Base-by-base conservation (phyloP, 208 protist species). In the Acanthamoeba royreba region DNA sequence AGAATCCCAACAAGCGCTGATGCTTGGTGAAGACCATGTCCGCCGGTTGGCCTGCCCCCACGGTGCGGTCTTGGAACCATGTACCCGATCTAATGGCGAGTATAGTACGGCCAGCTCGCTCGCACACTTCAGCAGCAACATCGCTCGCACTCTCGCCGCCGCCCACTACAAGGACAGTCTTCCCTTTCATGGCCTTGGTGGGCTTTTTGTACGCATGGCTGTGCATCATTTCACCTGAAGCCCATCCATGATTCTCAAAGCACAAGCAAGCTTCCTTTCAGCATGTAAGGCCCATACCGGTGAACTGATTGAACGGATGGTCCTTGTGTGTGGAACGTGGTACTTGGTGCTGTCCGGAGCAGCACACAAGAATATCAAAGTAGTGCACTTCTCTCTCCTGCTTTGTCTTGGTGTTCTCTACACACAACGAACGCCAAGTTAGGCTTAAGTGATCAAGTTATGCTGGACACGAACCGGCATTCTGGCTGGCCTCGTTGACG, bases 1-100 rank as follows among this genome's bases (percentile, higher is more conserved):
- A 77, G 55, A 63, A 63, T 47, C 86, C 86, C 8, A 92, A 19
- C 47, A 92, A 43, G 53, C 86, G 86, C 46, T 92, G 86, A 55
- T 92, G 86, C 61, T 92, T 92, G 86, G 86, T 92, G 42, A 77
- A 92, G 17, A 92, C 86, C 86, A 92, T 92, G 45, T 92, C 86
- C 13, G 86, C 86, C 33, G 86, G 86, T 43, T 92, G 86, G 61
- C 28, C n/a, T 3, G 86, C 86, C 4, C 86, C 86, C 13, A 92
- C 86, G 25, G 86, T 74, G 9, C 86, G 7, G 42, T 92, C 86
- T 43, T 92, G 86, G 86, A 92, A 92, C 86, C 86, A 92, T 4
- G 46, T 52, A 19, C 86, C 86, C n/a, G 79, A 88, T 8, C 77
- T 86, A 19, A 92, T 92, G 52, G 55, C 25, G 61, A 92, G 86